Evolutionary conservation across 306 rosid species (phyloP), one percentile per base, ranked within the genome.

Genomic region (Calophaca sinica): DNA sequence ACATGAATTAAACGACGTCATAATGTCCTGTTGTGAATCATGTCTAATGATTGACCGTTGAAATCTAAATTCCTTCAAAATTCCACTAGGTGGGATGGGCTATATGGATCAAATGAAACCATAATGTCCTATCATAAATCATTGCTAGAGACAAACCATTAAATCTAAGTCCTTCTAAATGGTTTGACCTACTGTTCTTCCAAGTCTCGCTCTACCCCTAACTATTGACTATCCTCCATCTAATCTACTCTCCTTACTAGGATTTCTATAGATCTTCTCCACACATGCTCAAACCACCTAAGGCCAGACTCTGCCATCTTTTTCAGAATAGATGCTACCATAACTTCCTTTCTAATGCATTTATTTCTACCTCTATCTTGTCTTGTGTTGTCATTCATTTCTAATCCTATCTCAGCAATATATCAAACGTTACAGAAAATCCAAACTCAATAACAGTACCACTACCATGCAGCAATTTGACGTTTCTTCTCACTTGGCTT

Each of bases 401-500:
- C 29, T 51, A 6, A 51, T 51, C 29, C 20, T 48, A 26, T 15
- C 13, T 32, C 26, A 5, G 13, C 58, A 58, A 44, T 4, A 45
- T 36, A 32, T 46, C 59, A 59, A 70, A 54, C 28, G 38, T 12
- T 8, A n/a, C n/a, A n/a, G n/a, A n/a, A n/a, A n/a, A n/a, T n/a
- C n/a, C n/a, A n/a, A n/a, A n/a, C n/a, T n/a, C n/a, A 33, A 11
- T 32, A 7, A 59, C 59, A 59, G 6, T 13, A 35, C 50, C 26
- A 20, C 8, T 32, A 4, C 59, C 12, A 45, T 0, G 44, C 58
- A 58, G 12, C 5, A 29, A 51, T 35, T 20, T 7, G 12, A 11
- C 28, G 46, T 8, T 44, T 46, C 61, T 14, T 73, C 36, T 60
- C 38, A 60, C 32, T 48, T 7, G 8, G 39, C 35, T 70, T 70